Percentiles rank a stretch among this genome's conserved stretches.
Conservation (phyloP, 1,139 yeast genomes). For the Yamadazyma membranifaciens region DNA sequence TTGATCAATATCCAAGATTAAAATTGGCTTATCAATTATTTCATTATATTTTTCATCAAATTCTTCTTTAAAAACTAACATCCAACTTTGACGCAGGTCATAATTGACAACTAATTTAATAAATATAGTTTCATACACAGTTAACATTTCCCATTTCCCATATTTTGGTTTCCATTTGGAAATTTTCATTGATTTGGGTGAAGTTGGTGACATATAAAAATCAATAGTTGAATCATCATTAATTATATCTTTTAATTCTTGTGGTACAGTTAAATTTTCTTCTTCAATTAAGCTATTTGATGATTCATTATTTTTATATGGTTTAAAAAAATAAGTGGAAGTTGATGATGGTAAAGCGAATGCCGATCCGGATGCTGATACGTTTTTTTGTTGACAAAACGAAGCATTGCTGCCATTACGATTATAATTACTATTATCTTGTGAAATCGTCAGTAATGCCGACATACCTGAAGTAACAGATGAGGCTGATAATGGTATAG, state of each 20-base stretch:
- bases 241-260: slow-evolving; percentile 35
- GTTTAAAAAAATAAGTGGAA: slow-evolving; percentile 41
- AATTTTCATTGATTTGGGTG: slow-evolving; percentile 38
- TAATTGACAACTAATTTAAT: slow-evolving; percentile 40
- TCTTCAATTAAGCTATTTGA: slow-evolving; percentile 13
- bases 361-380: slow-evolving; percentile 28
- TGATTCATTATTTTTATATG: slow-evolving; percentile 13
- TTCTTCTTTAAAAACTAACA: slow-evolving; percentile 43
- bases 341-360: slow-evolving; percentile 49
- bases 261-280: slow-evolving; percentile 30
- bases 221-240: slow-evolving; percentile 42
- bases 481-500: slow-evolving; percentile 16
- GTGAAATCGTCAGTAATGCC: slow-evolving; percentile 14
- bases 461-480: slow-evolving; percentile 14
- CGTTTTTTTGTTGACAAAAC: slow-evolving; percentile 15
- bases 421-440: slow-evolving; percentile 7
- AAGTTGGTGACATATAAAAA: slow-evolving; percentile 34
- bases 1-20: slow-evolving; percentile 31
- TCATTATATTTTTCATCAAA: slow-evolving; percentile 30
- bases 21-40: slow-evolving; percentile 35
- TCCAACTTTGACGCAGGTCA: slow-evolving; percentile 34
- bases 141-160: slow-evolving; percentile 49
- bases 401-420: slow-evolving; percentile 8
- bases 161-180: slow-evolving; percentile 44
- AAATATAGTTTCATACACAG: slow-evolving; percentile 35